phyloP scores from a whole-genome alignment of 106 monocot species.

The Allium cepa region DNA sequence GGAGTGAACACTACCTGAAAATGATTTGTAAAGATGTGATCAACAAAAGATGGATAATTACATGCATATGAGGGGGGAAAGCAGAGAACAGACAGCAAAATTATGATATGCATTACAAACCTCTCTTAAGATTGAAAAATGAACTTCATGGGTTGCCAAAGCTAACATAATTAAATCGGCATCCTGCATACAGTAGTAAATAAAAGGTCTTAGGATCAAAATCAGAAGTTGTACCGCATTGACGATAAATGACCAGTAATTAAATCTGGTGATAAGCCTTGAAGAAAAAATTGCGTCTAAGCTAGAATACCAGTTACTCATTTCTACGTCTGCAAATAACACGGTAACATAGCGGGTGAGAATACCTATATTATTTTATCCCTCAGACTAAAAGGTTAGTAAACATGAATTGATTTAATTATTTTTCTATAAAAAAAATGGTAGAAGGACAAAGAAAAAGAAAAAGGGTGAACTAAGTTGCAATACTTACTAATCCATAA shows the following conservation, averaged over 20 bases:
- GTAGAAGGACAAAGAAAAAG: too few relatives aligned
- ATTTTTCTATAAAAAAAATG: too few relatives aligned
- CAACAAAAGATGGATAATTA: too few relatives aligned
- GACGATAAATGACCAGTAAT: neutral
- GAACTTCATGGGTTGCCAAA: slow-evolving; percentile 96
- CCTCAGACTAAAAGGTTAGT: too few relatives aligned
- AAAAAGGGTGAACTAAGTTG: neutral
- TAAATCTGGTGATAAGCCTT: too few relatives aligned
- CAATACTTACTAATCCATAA: slow-evolving; percentile 82
- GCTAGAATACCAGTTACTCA: too few relatives aligned
- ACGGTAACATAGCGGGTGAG: too few relatives aligned
- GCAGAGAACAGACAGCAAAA: neutral
- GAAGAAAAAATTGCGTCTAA: too few relatives aligned
- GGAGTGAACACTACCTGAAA: slow-evolving; percentile 90
- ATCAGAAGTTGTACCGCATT: neutral
- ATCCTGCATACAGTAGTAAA: slow-evolving; percentile 44
- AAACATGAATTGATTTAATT: too few relatives aligned
- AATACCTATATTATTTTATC: too few relatives aligned
- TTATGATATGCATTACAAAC: slow-evolving; percentile 13
- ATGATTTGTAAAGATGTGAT: neutral
- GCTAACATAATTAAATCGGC: slow-evolving; percentile 98
- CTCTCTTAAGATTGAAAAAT: slow-evolving; percentile 98
- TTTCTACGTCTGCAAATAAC: too few relatives aligned
- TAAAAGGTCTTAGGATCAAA: slow-evolving; percentile 2
- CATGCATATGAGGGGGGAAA: too few relatives aligned